Conservation (phyloP, 2,329 filamentous ascomycete species). For the Trichoderma citrinoviride region DNA sequence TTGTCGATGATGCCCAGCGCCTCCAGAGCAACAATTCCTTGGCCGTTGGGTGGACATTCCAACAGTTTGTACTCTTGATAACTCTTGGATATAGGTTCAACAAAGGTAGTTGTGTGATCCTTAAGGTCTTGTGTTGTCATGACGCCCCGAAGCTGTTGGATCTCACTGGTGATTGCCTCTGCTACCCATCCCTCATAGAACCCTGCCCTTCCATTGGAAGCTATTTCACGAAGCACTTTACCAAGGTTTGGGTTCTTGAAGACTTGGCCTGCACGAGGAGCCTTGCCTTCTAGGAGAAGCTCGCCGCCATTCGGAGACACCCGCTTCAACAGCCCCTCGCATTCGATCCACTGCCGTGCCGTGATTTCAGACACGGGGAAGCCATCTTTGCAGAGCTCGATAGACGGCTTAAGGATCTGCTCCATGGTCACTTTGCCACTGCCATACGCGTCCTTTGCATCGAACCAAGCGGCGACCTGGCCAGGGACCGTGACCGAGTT, state of each 20-base stretch:
- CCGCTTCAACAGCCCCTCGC: conserved; percentile 1
- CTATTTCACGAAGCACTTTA: conserved; percentile 10
- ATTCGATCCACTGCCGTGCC: conserved; percentile 14
- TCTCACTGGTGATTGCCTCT: not conserved
- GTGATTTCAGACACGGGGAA: conserved; percentile 9
- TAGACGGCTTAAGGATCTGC: not conserved
- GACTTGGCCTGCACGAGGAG: conserved; percentile 11
- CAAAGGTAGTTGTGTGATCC: conserved; percentile 1
- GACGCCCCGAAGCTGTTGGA: not conserved
- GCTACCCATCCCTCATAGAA: conserved; percentile 18
- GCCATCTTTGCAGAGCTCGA: conserved; percentile 14
- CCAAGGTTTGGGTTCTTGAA: conserved; percentile 8
- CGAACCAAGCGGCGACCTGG: conserved; percentile 12
- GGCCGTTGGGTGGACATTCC: conserved; percentile 15
- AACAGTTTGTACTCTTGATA: conserved; percentile 6
- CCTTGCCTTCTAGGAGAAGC: not conserved
- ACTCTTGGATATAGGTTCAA: conserved; percentile 5
- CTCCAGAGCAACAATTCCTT: conserved; percentile 12
- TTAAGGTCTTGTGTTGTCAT: conserved; percentile 14
- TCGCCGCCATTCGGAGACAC: conserved; percentile 7
- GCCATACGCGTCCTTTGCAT: not conserved
- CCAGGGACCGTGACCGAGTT: conserved; percentile 14
- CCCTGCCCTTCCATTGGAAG: conserved; percentile 1
- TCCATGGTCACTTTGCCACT: conserved; percentile 11
- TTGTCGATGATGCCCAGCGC: conserved; percentile 10